Conservation (phyloP, 352 stramenopile species). For the Globisporangium polare region DNA sequence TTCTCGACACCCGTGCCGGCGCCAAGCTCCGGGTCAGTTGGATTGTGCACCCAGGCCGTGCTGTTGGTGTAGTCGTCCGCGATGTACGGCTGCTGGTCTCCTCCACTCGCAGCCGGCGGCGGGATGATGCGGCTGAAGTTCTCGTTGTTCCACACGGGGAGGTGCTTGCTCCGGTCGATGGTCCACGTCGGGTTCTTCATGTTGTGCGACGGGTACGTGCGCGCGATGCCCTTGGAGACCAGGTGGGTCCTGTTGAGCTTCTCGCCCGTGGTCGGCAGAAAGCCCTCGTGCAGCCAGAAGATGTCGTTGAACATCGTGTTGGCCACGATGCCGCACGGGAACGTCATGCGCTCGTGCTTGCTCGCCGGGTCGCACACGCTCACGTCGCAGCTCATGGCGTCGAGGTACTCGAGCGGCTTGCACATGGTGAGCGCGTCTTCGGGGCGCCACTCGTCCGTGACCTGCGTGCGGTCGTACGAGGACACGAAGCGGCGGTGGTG, state of each 20-base stretch:
- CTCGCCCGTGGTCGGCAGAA: constrained; percentile 34
- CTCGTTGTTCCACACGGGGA: constrained; percentile 68
- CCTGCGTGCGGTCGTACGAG: constrained; percentile 62
- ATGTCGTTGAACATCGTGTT: constrained; percentile 88
- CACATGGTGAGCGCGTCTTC: constrained; percentile 37
- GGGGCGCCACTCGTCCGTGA: constrained; percentile 52
- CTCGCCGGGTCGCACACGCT: constrained; percentile 27
- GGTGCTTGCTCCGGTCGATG: constrained; percentile 26
- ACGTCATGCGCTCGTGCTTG: constrained; percentile 35
- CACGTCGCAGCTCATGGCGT: constrained; percentile 35
- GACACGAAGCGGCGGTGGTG: constrained; percentile 73
- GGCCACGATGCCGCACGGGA: constrained; percentile 70
- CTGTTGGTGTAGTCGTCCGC: constrained; percentile 71
- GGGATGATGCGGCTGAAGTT: constrained; percentile 76
- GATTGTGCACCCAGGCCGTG: constrained; percentile 66
- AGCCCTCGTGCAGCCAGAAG: constrained; percentile 69
- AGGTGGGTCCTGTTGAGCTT: constrained; percentile 36
- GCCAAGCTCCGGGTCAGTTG: constrained; percentile 32
- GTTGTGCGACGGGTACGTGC: constrained; percentile 49
- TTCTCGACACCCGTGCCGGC: constrained; percentile 61
- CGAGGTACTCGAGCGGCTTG: constrained; percentile 38
- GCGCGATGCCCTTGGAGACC: constrained; percentile 36
- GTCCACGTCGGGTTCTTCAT: constrained; percentile 58
- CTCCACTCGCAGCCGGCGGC: constrained; percentile 15
- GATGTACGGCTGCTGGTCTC: constrained; percentile 25